Evolutionary conservation across 1,284 basidiomycete genomes (phyloP).

Genomic region (Austroboletus novae-zelandiae): DNA sequence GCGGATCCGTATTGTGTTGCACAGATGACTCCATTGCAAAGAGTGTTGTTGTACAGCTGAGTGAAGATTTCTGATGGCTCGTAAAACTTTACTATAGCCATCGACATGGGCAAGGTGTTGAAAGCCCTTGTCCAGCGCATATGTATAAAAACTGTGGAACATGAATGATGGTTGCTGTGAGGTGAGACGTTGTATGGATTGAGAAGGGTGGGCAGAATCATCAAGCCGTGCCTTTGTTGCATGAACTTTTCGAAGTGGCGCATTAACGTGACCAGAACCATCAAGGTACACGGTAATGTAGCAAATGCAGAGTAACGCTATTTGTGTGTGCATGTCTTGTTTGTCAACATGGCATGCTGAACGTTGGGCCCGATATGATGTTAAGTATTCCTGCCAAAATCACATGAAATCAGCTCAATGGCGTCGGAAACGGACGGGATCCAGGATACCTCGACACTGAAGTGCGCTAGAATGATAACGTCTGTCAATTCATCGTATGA

Average conservation of each 20-base stretch:
- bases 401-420: neutral
- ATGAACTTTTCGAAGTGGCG: too few species aligned
- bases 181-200: neutral
- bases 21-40: neutral
- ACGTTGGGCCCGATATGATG: neutral
- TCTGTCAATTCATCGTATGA: neutral
- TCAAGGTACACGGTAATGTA: neutral
- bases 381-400: neutral
- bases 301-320: slow-evolving; percentile 5
- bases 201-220: too few species aligned
- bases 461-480: neutral
- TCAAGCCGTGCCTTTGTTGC: too few species aligned
- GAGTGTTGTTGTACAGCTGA: neutral
- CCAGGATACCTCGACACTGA: neutral
- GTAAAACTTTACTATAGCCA: neutral
- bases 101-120: neutral
- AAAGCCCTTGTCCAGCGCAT: neutral
- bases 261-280: neutral
- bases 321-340: neutral
- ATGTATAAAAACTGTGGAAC: neutral
- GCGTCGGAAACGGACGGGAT: neutral
- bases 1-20: accelerated
- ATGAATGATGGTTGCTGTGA: neutral
- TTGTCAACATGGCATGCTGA: neutral
- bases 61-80: neutral